Evolutionary conservation across 805 yeast species (phyloP), one percentile per base, ranked within the genome.

Genomic region (Sungouiozyma intestinalis): DNA sequence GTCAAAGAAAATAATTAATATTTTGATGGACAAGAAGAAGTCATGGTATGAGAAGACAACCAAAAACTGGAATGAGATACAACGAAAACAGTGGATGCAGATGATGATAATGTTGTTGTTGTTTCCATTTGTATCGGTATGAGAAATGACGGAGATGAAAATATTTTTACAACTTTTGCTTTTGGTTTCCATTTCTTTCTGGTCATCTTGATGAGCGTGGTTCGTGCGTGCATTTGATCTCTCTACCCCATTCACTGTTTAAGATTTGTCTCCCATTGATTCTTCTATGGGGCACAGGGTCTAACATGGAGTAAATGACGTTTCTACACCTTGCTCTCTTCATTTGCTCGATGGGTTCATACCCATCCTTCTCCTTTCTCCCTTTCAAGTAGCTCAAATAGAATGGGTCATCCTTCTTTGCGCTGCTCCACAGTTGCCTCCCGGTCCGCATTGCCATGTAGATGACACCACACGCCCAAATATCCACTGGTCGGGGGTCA

Each of bases 381-480:
- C 85, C 87, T 39, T 71, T 71, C 45, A 88, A 64, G 58, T 90
- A 90, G 52, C 75, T 79, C 34, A 71, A 66, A 60, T 77, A 90
- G 55, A 85, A 85, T 52, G 81, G 94, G 57, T 90, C 97, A 36
- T 79, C 85, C 24, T 68, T 72, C 45, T 76, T 75, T 2, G 97
- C 96, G 44, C 78, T 66, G 52, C 83, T 77, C 97, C 97, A 90
- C 41, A 92, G 64, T 55, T 90, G 95, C 41, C 95, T 70, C 3
- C 97, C 98, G 0, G 96, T 85, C 53, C 97, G 69, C 90, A 86
- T 81, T 5, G 94, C 94, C 85, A 86, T 81, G 57, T 83, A 86
- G 31, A 86, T 85, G 9, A 86, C 90, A 39, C 95, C 95, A 66
- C 94, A 85, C 0, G 95, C 79, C 96, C 96, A 86, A 32, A 85